Evolutionary conservation across 495 filamentous ascomycete species (phyloP), one percentile per base, ranked within the genome.

Genomic region (Xylaria grammica): DNA sequence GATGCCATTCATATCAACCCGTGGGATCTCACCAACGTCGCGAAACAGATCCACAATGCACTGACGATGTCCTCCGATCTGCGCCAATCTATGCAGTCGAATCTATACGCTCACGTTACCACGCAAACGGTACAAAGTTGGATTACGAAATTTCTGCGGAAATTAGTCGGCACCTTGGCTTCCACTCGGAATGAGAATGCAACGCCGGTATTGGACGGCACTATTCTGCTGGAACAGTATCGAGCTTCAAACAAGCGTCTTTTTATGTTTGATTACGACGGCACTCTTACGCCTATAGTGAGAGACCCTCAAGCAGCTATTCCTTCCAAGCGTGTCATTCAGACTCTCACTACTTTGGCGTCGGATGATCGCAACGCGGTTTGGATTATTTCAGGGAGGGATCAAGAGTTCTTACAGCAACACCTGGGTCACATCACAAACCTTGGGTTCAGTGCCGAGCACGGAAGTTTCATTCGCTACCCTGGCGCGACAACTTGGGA

Each of bases 251-350:
- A 76, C 45, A 89, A 88, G 76, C 87, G 94, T 32, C 79, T 99
- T 2, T 96, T 98, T 77, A 93, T 99, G 90, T 97, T 97, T 69
- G 95, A 99, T 80, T 99, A 98, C 71, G 95, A 99, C 75, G 95
- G 95, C 51, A 99, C 95, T 0, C 86, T 99, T n/a, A 97, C 96
- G 0, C 92, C 93, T 1, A 97, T 99, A 67, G 94, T 98, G 27
- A 86, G 88, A 60, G 92, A 97, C 66, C 96, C 95, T 1, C 85
- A 87, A 63, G 87, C 90, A 8, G 95, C 96, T 2, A 88, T 97
- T 40, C 94, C 95, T 0, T 91, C 92, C 2, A 89, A 94, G 69
- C 85, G 87, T 17, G 86, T 94, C 26, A 86, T 96, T 42, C 86
- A 86, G 32, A 94, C 89, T 27, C 79, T 99, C 59, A 91, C 90